A percentile compares a stretch with the other conserved stretches of the same genome.
Conservation (phyloP, 768 basidiomycete species). For the Phanerochaete carnosa region DNA sequence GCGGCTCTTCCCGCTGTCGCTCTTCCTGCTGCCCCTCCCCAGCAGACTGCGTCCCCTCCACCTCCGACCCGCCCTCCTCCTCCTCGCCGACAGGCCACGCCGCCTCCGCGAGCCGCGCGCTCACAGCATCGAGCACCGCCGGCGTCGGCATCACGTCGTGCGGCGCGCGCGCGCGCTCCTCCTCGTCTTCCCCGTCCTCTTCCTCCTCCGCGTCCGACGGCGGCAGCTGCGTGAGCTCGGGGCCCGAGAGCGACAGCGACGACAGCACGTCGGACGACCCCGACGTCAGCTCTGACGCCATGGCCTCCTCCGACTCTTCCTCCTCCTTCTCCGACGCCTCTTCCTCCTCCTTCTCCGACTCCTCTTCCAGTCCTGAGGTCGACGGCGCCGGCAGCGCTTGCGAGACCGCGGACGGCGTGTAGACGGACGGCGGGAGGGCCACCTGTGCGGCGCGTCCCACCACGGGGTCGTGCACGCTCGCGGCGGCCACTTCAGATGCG, state of each 20-base stretch:
- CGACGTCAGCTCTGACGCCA: not conserved
- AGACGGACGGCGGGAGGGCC: not conserved
- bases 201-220: not conserved
- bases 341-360: no score
- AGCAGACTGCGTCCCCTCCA: not conserved
- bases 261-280: not conserved
- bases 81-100: not conserved
- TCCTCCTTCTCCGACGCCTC: no score
- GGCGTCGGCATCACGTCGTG: not conserved
- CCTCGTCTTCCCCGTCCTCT: not conserved
- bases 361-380: no score
- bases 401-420: not conserved
- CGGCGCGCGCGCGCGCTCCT: not conserved
- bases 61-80: no score
- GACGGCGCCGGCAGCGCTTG: not conserved
- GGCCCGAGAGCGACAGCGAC: slow-evolving; percentile 1
- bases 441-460: not conserved
- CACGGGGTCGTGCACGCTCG: not conserved
- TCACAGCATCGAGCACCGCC: not conserved
- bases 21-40: not conserved
- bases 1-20: not conserved
- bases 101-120: not conserved
- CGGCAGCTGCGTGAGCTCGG: slow-evolving; percentile 1
- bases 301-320: no score
- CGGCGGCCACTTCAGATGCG: not conserved